Evolutionary conservation across 1,139 yeast genomes (phyloP).

Genomic region (Petasospora rhodanensis): DNA sequence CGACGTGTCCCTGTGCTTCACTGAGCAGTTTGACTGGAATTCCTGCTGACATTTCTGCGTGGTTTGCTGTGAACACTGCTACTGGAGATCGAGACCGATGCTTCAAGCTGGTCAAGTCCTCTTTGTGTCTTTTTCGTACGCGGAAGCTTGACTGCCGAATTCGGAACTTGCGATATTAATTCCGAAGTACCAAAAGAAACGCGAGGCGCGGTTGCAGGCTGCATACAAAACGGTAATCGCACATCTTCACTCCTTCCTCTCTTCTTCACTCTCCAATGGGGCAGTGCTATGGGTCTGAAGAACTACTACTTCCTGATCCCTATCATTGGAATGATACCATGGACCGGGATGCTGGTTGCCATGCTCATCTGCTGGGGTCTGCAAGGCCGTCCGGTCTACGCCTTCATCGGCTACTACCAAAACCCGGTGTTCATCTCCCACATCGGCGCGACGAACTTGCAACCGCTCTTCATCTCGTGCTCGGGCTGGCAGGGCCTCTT

Average conservation of each 20-base stretch:
- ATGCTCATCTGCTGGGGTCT: constrained; percentile 67
- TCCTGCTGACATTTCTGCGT: constrained; percentile 39
- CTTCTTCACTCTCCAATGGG: too few relatives aligned
- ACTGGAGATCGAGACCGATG: too few relatives aligned
- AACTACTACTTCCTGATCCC: constrained; percentile 44
- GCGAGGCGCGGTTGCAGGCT: too few relatives aligned
- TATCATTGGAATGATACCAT: constrained; percentile 47
- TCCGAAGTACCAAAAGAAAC: too few relatives aligned
- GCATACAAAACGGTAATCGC: too few relatives aligned
- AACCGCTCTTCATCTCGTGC: constrained; percentile 78
- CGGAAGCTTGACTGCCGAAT: constrained; percentile 2
- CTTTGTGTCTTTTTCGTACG: too few relatives aligned
- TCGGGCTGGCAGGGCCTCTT: constrained; percentile 75
- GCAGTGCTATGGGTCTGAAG: too few relatives aligned
- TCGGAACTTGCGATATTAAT: neutral
- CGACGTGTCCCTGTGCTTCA: constrained; percentile 86
- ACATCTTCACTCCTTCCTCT: too few relatives aligned
- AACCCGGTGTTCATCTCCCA: constrained; percentile 74
- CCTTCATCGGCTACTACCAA: constrained; percentile 46
- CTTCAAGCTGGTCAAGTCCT: too few relatives aligned
- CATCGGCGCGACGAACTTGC: constrained; percentile 78
- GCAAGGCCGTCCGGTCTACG: constrained; percentile 72
- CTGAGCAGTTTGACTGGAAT: constrained; percentile 83
- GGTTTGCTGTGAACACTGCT: neutral
- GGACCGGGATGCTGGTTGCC: constrained; percentile 84